phyloP scores from a whole-genome alignment of 2,329 filamentous ascomycete species.

The Leptoxyphium fumago region DNA sequence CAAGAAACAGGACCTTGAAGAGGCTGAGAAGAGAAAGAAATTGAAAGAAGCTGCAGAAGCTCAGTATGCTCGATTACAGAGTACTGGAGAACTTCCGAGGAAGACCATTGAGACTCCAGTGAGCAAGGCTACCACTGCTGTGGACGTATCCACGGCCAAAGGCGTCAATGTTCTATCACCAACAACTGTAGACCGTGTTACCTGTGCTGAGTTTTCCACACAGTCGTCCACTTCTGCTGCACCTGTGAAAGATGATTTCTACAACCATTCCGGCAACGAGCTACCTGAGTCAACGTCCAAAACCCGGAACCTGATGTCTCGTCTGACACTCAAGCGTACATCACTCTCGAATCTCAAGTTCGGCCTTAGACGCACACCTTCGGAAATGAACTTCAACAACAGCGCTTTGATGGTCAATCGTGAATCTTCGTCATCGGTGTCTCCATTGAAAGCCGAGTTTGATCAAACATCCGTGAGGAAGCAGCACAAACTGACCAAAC shows the following conservation, averaged over 20 bases:
- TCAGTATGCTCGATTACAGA: conserved; percentile 40
- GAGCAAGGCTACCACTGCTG: neutral
- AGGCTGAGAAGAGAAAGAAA: conserved; percentile 24
- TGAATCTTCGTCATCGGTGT: conserved; percentile 20
- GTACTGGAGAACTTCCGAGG: conserved; percentile 31
- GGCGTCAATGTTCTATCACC: neutral
- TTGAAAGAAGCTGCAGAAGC: conserved; percentile 33
- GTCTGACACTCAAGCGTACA: conserved; percentile 17
- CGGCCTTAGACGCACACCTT: conserved; percentile 19
- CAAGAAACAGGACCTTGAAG: conserved; percentile 23
- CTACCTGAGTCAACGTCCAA: conserved; percentile 8
- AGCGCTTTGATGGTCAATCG: conserved; percentile 14
- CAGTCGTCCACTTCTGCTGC: neutral
- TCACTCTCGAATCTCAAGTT: conserved; percentile 19
- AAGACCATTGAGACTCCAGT: neutral
- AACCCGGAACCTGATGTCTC: conserved; percentile 6
- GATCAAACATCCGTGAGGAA: conserved; percentile 32
- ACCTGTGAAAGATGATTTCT: conserved; percentile 3
- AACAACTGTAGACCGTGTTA: neutral
- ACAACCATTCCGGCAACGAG: conserved; percentile 8
- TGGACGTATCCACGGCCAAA: too few species aligned
- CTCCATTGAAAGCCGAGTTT: neutral
- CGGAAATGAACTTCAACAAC: conserved; percentile 16
- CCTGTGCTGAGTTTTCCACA: neutral
- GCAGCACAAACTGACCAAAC: conserved; percentile 42